Evolutionary conservation across 2,329 filamentous ascomycete species (phyloP).

Genomic region (Pseudogymnoascus sp.): DNA sequence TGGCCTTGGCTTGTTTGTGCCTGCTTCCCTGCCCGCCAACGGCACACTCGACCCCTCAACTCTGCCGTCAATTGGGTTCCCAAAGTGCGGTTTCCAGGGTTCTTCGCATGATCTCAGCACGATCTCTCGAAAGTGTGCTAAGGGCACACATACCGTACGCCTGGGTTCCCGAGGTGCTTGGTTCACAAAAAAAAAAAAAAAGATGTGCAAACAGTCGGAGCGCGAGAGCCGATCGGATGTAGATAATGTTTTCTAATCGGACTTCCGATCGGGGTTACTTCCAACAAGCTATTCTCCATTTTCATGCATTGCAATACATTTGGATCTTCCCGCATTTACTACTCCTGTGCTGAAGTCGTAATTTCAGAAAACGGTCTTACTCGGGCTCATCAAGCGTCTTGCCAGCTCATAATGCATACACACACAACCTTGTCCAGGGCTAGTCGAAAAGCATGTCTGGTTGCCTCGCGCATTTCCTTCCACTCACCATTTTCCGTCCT

Average conservation of each 20-base stretch:
- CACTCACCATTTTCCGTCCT: slow-evolving; percentile 1
- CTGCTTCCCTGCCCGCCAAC: slow-evolving; percentile 1
- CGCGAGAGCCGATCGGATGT: neutral
- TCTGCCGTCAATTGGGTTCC: slow-evolving; percentile 7
- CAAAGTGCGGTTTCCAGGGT: slow-evolving; percentile 1
- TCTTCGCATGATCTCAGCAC: slow-evolving; percentile 4
- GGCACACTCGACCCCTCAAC: slow-evolving; percentile 3
- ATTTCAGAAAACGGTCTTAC: slow-evolving; percentile 34
- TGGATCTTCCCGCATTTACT: slow-evolving; percentile 8
- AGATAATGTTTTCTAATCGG: neutral
- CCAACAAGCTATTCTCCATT: slow-evolving; percentile 2
- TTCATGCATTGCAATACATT: slow-evolving; percentile 9
- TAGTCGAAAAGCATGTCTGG: slow-evolving; percentile 23
- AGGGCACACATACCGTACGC: neutral
- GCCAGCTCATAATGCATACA: slow-evolving; percentile 73
- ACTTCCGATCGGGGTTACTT: slow-evolving; percentile 5
- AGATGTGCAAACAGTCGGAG: neutral
- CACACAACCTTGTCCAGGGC: slow-evolving; percentile 29
- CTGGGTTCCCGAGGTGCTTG: neutral
- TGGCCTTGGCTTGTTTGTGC: slow-evolving; percentile 1
- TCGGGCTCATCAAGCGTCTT: slow-evolving; percentile 53
- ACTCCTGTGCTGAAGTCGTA: slow-evolving; percentile 4
- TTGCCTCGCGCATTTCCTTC: slow-evolving; percentile 21
- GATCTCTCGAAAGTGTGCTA: slow-evolving; percentile 1
- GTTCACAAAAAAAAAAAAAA: neutral